phyloP scores from a whole-genome alignment of 2,329 filamentous ascomycete genomes.

The Dactylellina haptotyla region DNA sequence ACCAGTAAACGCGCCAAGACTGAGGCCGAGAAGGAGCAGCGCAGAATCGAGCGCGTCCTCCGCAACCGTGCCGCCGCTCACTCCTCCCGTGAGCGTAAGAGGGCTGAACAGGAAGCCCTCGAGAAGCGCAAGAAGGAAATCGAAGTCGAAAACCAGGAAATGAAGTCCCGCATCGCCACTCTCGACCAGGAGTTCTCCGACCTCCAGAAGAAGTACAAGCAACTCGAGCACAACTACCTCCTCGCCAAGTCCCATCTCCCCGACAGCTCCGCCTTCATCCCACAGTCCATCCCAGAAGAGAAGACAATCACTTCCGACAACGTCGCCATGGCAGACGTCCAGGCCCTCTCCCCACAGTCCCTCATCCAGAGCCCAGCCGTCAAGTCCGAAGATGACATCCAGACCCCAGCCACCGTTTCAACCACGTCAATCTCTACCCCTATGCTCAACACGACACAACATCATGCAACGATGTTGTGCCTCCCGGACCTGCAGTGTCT shows the following conservation, averaged over 20 bases:
- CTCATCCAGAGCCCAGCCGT: slow-evolving; percentile 50
- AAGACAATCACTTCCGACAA: slow-evolving; percentile 38
- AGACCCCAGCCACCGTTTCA: neutral
- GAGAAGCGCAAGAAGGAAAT: slow-evolving; percentile 72
- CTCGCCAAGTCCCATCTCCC: slow-evolving; percentile 54
- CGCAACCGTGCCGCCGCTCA: slow-evolving; percentile 95
- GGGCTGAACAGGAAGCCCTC: slow-evolving; percentile 85
- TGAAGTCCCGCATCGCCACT: slow-evolving; percentile 72
- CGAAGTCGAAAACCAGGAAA: slow-evolving; percentile 77
- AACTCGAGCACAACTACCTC: slow-evolving; percentile 61
- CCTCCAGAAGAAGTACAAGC: slow-evolving; percentile 65
- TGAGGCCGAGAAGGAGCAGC: slow-evolving; percentile 98
- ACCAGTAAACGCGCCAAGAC: slow-evolving; percentile 94
- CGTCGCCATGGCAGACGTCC: slow-evolving; percentile 55
- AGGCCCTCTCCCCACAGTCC: slow-evolving; percentile 54
- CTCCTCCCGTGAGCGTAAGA: slow-evolving; percentile 93
- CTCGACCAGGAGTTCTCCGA: slow-evolving; percentile 69
- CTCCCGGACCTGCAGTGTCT: slow-evolving; percentile 94
- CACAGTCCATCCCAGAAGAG: slow-evolving; percentile 50
- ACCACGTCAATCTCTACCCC: slow-evolving; percentile 30
- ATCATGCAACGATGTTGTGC: slow-evolving; percentile 99
- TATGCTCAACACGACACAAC: slow-evolving; percentile 81
- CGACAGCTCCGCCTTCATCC: slow-evolving; percentile 38
- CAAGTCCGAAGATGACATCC: slow-evolving; percentile 49
- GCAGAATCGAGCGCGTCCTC: slow-evolving; percentile 94